These are phyloP conservation scores for Pythium insidiosum DNA, from an alignment of 352 stramenopile species.

Conservation along the genomic window DNA sequence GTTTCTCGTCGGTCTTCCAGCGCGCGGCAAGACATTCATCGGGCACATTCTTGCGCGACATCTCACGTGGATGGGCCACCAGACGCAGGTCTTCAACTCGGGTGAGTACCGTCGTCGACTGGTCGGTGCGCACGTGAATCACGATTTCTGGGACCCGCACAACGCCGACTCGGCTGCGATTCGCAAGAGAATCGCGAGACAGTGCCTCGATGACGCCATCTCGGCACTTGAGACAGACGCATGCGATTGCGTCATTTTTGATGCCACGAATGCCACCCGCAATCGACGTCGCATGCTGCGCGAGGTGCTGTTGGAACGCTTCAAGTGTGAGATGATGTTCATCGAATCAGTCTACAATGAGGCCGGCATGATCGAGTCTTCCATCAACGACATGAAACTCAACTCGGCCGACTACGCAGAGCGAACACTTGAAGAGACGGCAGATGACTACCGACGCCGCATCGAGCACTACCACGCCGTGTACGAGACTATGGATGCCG, in stretches of 20 bases:
- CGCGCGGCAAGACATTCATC: conserved; percentile 82
- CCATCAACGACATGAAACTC: conserved; percentile 83
- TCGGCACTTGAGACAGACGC: conserved; percentile 46
- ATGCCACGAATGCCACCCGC: conserved; percentile 78
- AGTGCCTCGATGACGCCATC: conserved; percentile 70
- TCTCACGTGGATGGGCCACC: conserved; percentile 82
- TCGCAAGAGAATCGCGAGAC: conserved; percentile 53
- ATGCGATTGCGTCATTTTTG: conserved; percentile 78
- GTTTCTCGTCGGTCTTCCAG: conserved; percentile 70
- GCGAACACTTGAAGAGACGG: conserved; percentile 63
- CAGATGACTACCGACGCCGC: conserved; percentile 65
- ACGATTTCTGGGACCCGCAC: conserved; percentile 75
- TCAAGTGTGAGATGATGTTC: conserved; percentile 77
- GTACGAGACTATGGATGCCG: conserved; percentile 54
- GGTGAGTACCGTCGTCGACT: conserved; percentile 71
- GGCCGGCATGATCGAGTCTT: conserved; percentile 62
- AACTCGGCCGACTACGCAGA: conserved; percentile 72
- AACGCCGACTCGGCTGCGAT: conserved; percentile 69
- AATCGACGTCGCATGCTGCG: conserved; percentile 52
- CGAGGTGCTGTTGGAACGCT: conserved; percentile 42
- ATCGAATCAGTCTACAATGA: conserved; percentile 78
- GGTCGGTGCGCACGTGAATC: conserved; percentile 57
- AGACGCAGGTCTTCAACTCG: conserved; percentile 77
- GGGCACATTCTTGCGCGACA: conserved; percentile 73
- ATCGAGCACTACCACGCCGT: conserved; percentile 75